A percentile compares a stretch with the other conserved stretches of the same genome.
Evolutionary conservation across 2,329 filamentous ascomycete species (phyloP).

Genomic region (Cladophialophora carrionii): DNA sequence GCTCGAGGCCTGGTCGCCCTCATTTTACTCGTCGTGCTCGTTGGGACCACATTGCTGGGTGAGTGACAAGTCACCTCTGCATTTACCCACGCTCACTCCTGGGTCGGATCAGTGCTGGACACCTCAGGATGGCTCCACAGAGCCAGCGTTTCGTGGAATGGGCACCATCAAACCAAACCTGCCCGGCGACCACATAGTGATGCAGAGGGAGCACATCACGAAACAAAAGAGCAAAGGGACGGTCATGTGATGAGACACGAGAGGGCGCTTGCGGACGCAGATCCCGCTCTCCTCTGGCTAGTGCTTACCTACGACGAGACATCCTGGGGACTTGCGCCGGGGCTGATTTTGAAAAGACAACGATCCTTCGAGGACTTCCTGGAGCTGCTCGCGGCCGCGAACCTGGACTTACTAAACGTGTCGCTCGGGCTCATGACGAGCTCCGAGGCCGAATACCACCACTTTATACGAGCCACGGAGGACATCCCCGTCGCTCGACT

Average conservation of each 20-base stretch:
- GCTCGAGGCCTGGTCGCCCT: background rate
- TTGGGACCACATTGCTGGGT: background rate
- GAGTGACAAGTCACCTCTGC: background rate
- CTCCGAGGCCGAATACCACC: background rate
- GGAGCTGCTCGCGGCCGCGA: background rate
- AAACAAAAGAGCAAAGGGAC: background rate
- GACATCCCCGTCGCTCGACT: background rate
- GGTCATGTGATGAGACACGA: background rate
- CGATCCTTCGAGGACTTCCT: slow-evolving; percentile 4
- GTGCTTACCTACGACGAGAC: background rate
- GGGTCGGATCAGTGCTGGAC: background rate
- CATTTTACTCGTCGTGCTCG: background rate
- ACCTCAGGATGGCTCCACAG: background rate
- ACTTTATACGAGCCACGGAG: background rate
- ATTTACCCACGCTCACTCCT: background rate
- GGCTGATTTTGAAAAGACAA: background rate
- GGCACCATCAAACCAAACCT: background rate
- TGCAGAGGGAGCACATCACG: background rate
- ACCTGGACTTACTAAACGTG: background rate
- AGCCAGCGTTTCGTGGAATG: background rate
- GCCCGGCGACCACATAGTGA: background rate
- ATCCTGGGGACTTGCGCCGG: background rate
- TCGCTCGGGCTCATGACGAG: slow-evolving; percentile 1
- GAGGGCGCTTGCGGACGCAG: background rate
- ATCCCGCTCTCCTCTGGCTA: background rate